Evolutionary conservation across 805 yeast genomes (phyloP), one percentile per base, ranked within the genome.

Genomic region (Candida xyloterini): DNA sequence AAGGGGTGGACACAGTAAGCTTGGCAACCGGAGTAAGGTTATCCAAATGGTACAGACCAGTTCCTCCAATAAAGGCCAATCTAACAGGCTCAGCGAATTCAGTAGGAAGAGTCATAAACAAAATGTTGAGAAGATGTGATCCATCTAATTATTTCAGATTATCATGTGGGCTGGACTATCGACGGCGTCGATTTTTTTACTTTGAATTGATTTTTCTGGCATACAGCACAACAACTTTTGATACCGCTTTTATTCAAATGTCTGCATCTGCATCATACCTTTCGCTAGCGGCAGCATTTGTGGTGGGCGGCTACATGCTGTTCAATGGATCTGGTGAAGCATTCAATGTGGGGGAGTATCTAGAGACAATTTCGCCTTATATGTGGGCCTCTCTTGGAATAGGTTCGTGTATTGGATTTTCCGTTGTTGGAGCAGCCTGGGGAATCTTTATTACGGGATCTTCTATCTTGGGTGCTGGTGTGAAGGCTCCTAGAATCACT

Each of bases 361-460:
- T 93, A 50, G 78, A 80, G 51, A 71, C 83, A 26, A 79, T 93
- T 2, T 88, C 97, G 15, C 99, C 99, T 6, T 93, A 93, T 62
- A 78, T 93, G 83, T 93, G 98, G 98, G 98, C 97, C 21, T 76
- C 78, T 48, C 65, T 89, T 48, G 99, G 99, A 40, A 88, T 93
- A 47, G 82, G 85, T 11, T 67, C 80, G 36, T 91, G 99, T 67
- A 89, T 95, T 52, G 98, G 98, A 10, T 74, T 93, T 44, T 82
- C 95, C 34, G 97, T 93, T 11, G 83, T 90, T 29, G 99, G 99
- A 27, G 99, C 99, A 11, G 98, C 98, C 5, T 93, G 99, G 99
- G 99, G 99, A 49, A 93, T 93, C 52, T 93, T 91, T 63, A 77
- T 93, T 46, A 91, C 98, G 2, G 99, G 99, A 28, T 74, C 96